phyloP scores from a whole-genome alignment of 495 filamentous ascomycete genomes.

The Hypoxylon lienhwacheense region DNA sequence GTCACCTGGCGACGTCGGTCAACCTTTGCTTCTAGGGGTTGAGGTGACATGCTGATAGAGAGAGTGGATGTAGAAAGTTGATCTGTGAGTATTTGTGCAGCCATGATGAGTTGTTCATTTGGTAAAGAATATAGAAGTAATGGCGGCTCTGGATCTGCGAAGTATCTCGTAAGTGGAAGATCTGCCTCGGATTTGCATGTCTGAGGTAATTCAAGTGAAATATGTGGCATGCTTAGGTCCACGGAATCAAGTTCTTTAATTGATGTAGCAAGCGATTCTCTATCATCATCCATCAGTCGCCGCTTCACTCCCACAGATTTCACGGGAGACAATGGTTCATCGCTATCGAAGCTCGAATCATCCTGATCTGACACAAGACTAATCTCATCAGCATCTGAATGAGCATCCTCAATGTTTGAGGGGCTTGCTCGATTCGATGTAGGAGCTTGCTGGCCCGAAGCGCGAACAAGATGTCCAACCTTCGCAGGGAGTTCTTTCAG shows the following conservation, averaged over 20 bases:
- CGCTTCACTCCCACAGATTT: constrained; percentile 44
- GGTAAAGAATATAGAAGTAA: constrained; percentile 44
- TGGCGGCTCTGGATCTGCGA: constrained; percentile 53
- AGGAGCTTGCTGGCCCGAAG: constrained; percentile 30
- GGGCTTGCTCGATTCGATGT: constrained; percentile 35
- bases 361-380: constrained; percentile 55
- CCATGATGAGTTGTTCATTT: constrained; percentile 57
- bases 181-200: constrained; percentile 46
- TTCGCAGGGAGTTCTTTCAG: constrained; percentile 45
- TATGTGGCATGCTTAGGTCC: constrained; percentile 44
- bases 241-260: constrained; percentile 48
- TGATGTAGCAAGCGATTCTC: constrained; percentile 51
- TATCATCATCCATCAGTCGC: constrained; percentile 48
- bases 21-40: constrained; percentile 24
- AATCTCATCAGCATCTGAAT: constrained; percentile 51
- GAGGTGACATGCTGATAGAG: constrained; percentile 14
- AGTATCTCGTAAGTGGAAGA: constrained; percentile 51
- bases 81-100: constrained; percentile 64
- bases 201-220: constrained; percentile 45
- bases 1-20: constrained; percentile 43
- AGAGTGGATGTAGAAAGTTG: constrained; percentile 56
- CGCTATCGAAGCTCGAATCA: constrained; percentile 49
- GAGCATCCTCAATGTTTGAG: constrained; percentile 37
- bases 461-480: constrained; percentile 40
- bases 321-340: constrained; percentile 47